These are phyloP conservation scores for Pseudogymnoascus sp. DNA, from an alignment of 2,329 filamentous ascomycete genomes.

Conservation along the genomic window DNA sequence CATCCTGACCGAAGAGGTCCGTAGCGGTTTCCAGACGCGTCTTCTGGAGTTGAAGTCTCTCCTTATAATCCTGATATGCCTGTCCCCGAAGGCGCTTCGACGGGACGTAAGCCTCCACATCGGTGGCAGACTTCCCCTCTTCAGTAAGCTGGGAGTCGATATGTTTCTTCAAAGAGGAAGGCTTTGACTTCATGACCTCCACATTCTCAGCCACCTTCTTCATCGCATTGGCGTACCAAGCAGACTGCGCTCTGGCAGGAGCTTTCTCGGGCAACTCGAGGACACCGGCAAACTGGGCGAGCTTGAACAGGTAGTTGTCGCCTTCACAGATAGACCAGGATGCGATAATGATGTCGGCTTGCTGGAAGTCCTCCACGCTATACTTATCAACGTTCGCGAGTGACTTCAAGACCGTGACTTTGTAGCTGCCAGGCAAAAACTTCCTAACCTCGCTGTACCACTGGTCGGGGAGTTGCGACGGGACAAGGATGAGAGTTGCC, in stretches of 20 bases:
- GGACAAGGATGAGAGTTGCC: constrained; percentile 53
- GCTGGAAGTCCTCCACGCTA: constrained; percentile 35
- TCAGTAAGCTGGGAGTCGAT: constrained; percentile 24
- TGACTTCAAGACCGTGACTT: constrained; percentile 36
- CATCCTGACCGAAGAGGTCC: neutral
- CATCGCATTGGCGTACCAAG: constrained; percentile 43
- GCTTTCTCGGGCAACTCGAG: constrained; percentile 29
- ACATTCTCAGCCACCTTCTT: constrained; percentile 33
- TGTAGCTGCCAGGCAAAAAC: constrained; percentile 32
- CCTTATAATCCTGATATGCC: constrained; percentile 21
- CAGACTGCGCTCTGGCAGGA: constrained; percentile 32
- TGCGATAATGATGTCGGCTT: constrained; percentile 46
- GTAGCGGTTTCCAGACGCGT: neutral
- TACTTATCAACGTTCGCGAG: constrained; percentile 31
- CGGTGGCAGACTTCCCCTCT: constrained; percentile 25
- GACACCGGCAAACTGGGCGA: constrained; percentile 42
- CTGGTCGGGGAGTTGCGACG: constrained; percentile 44
- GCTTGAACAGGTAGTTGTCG: constrained; percentile 37
- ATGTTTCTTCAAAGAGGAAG: constrained; percentile 22
- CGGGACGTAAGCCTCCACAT: constrained; percentile 30
- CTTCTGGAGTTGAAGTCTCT: constrained; percentile 7
- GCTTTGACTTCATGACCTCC: constrained; percentile 10
- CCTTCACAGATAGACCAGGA: constrained; percentile 41
- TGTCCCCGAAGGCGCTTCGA: constrained; percentile 31
- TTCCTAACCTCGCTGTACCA: constrained; percentile 48